phyloP scores from a whole-genome alignment of 2,329 filamentous ascomycete genomes.

The Xylaria hypoxylon region DNA sequence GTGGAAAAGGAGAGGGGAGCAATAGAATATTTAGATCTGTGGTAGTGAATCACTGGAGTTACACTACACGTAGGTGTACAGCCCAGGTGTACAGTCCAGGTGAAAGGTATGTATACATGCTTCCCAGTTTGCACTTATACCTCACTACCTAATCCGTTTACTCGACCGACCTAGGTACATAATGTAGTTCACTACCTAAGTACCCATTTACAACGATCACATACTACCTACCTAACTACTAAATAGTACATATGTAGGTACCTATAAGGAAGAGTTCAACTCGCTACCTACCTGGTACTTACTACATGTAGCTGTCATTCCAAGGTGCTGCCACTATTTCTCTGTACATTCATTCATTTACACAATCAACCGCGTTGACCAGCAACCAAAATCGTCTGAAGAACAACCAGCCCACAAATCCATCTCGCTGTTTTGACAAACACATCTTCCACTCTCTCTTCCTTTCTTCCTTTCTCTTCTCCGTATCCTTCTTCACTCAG shows the following conservation, averaged over 20 bases:
- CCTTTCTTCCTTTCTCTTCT: slow-evolving; percentile 1
- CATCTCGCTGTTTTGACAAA: slow-evolving; percentile 21
- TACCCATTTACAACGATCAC: neutral
- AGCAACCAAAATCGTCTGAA: slow-evolving; percentile 27
- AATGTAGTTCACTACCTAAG: neutral
- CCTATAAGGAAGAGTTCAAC: neutral
- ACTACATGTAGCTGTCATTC: neutral
- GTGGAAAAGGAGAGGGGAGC: neutral
- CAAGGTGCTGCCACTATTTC: neutral
- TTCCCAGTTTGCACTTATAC: neutral
- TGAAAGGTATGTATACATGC: neutral
- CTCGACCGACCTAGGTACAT: neutral
- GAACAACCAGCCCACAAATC: slow-evolving; percentile 26
- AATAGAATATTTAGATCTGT: neutral
- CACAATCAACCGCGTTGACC: slow-evolving; percentile 23
- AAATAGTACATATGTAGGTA: too few relatives aligned
- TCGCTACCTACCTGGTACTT: neutral
- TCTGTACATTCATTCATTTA: neutral
- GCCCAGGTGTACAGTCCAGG: neutral
- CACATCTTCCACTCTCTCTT: slow-evolving; percentile 5
- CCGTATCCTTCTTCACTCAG: neutral
- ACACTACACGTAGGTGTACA: slow-evolving; percentile 1
- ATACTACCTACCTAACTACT: neutral
- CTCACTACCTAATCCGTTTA: neutral
- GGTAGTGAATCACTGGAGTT: neutral